Conservation (phyloP, 495 filamentous ascomycete genomes). For the Platismatia glauca region DNA sequence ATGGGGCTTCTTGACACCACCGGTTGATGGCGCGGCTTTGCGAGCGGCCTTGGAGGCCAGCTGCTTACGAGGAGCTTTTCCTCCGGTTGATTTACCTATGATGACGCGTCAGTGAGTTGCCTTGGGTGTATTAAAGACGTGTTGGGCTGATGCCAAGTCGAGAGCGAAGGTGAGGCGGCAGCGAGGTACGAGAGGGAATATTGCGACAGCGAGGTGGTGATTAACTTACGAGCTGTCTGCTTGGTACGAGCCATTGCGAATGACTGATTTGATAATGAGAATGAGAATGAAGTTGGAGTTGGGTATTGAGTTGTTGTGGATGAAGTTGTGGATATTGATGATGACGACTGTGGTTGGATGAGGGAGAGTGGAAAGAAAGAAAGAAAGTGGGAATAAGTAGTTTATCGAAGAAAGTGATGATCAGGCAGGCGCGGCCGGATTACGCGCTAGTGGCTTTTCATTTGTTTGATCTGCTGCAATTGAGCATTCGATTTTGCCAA, state of each 20-base stretch:
- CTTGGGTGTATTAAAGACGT: slow-evolving; percentile 18
- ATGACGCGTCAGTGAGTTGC: slow-evolving; percentile 32
- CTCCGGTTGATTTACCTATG: slow-evolving; percentile 90
- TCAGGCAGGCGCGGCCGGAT: slow-evolving; percentile 21
- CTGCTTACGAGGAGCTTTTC: slow-evolving; percentile 98
- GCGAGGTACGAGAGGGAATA: slow-evolving; percentile 17
- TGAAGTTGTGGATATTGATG: slow-evolving; percentile 39
- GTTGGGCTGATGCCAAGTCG: slow-evolving; percentile 22
- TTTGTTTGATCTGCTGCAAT: slow-evolving; percentile 23
- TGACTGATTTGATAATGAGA: slow-evolving; percentile 29
- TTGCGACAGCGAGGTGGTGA: slow-evolving; percentile 24
- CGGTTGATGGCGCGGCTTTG: slow-evolving; percentile 66
- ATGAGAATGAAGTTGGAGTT: slow-evolving; percentile 28
- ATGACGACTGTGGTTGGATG: slow-evolving; percentile 36
- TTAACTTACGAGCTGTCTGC: slow-evolving; percentile 91
- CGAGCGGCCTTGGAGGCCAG: slow-evolving; percentile 80
- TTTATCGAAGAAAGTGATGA: slow-evolving; percentile 29
- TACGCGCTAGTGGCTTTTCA: slow-evolving; percentile 20
- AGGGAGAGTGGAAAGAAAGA: slow-evolving; percentile 29
- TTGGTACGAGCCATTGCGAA: slow-evolving; percentile 94
- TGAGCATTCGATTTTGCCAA: slow-evolving; percentile 33
- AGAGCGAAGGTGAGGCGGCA: slow-evolving; percentile 26
- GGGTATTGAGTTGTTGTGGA: slow-evolving; percentile 31
- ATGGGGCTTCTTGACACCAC: slow-evolving; percentile 99
- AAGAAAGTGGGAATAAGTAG: slow-evolving; percentile 41